Percentiles rank a stretch among this genome's conserved stretches.
Conservation (phyloP, 2,329 filamentous ascomycete genomes). For the Diaporthe amygdali region DNA sequence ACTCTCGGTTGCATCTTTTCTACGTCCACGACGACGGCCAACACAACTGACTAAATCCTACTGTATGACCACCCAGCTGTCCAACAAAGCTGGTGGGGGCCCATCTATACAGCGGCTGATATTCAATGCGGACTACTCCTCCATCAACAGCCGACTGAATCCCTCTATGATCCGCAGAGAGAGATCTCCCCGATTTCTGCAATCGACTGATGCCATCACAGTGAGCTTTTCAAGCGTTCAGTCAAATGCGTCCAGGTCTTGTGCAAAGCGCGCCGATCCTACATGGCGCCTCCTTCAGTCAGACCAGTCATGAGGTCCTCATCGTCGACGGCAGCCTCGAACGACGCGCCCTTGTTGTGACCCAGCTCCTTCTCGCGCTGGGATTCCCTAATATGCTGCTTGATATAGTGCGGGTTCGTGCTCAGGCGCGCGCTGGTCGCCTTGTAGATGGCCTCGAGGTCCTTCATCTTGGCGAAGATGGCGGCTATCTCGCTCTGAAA, state of each 20-base stretch:
- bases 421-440: conserved; percentile 59
- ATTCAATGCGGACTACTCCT: neutral
- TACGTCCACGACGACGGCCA: neutral
- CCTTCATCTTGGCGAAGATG: conserved; percentile 47
- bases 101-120: neutral
- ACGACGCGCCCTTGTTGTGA: conserved; percentile 40
- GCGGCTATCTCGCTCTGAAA: conserved; percentile 53
- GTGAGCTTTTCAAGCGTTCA: neutral
- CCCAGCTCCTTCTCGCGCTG: conserved; percentile 51
- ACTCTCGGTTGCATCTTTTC: neutral
- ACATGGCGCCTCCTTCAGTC: conserved; percentile 23
- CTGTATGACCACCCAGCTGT: neutral
- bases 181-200: too few relatives aligned
- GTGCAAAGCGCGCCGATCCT: neutral
- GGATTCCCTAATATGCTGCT: conserved; percentile 50
- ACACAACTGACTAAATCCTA: neutral
- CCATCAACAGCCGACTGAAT: neutral
- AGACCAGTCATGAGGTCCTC: conserved; percentile 64
- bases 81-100: neutral
- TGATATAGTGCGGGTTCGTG: conserved; percentile 62
- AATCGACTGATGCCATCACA: neutral
- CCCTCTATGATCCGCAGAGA: neutral
- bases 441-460: conserved; percentile 53
- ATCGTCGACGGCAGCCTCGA: conserved; percentile 59
- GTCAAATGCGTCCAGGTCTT: neutral